These are phyloP conservation scores for Pseudozyma sp. DNA, from an alignment of 1,284 basidiomycete genomes.

Conservation along the genomic window DNA sequence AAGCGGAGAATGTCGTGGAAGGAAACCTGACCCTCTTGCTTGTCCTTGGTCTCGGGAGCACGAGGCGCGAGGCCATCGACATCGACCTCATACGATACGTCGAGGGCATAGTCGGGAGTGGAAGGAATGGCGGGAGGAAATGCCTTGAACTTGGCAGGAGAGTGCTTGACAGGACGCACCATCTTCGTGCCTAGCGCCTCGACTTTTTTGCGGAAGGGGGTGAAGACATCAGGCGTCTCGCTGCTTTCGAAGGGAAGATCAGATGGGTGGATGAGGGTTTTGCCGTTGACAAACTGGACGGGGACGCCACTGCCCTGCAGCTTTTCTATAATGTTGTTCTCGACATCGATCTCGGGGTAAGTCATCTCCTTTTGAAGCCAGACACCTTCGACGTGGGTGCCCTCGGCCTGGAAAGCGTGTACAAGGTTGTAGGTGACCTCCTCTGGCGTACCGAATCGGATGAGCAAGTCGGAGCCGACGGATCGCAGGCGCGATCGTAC, in stretches of 20 bases:
- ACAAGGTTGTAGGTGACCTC: conserved; percentile 62
- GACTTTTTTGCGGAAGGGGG: conserved; percentile 71
- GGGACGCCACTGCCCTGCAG: conserved; percentile 49
- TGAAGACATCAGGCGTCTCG: conserved; percentile 72
- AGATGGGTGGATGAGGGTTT: conserved; percentile 67
- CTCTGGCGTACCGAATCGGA: conserved; percentile 72
- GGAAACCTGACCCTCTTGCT: conserved; percentile 59
- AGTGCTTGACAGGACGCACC: conserved; percentile 54
- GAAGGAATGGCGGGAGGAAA: conserved; percentile 47
- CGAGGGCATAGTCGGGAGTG: conserved; percentile 58
- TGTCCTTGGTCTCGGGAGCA: conserved; percentile 43
- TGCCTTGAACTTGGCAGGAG: conserved; percentile 56
- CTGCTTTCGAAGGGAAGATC: conserved; percentile 71
- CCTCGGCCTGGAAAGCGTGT: conserved; percentile 49
- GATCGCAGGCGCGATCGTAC: conserved; percentile 70
- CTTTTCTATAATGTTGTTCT: conserved; percentile 48
- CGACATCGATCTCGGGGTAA: conserved; percentile 52
- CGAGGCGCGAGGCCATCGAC: conserved; percentile 57
- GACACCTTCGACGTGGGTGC: conserved; percentile 60
- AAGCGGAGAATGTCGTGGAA: conserved; percentile 64
- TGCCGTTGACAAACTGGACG: conserved; percentile 56
- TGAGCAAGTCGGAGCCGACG: conserved; percentile 71
- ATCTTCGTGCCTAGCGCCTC: conserved; percentile 70
- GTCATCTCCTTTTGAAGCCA: conserved; percentile 66
- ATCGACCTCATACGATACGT: conserved; percentile 64